These are phyloP conservation scores for Debaryomyces fabryi DNA, from an alignment of 1,139 yeast genomes.

Conservation along the genomic window DNA sequence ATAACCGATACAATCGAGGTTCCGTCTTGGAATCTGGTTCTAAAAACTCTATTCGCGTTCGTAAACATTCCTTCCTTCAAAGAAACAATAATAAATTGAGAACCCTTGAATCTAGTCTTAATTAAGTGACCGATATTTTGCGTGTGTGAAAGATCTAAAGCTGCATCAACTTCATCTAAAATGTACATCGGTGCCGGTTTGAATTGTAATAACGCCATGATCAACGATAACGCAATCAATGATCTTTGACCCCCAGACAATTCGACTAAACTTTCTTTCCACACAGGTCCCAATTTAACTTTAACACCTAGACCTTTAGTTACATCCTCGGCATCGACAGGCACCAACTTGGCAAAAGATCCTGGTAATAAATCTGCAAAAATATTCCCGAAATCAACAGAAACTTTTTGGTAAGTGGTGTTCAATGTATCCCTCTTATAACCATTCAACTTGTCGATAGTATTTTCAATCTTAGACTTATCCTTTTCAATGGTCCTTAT, in stretches of 20 bases:
- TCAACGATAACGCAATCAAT: conserved; percentile 84
- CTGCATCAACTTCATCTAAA: conserved; percentile 97
- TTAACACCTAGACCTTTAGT: conserved; percentile 91
- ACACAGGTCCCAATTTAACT: conserved; percentile 86
- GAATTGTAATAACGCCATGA: conserved; percentile 87
- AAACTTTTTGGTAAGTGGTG: conserved; percentile 84
- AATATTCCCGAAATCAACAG: conserved; percentile 87
- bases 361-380: conserved; percentile 89
- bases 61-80: conserved; percentile 98
- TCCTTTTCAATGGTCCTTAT: conserved; percentile 88
- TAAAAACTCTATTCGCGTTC: conserved; percentile 91
- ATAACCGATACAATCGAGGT: conserved; percentile 84
- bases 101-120: conserved; percentile 90
- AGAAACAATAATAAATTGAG: conserved; percentile 95
- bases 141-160: conserved; percentile 93
- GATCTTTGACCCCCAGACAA: conserved; percentile 98
- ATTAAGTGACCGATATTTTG: conserved; percentile 96
- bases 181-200: conserved; percentile 99
- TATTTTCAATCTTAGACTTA: conserved; percentile 85
- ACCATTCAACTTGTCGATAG: conserved; percentile 82
- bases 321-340: conserved; percentile 76
- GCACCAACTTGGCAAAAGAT: conserved; percentile 86
- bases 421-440: conserved; percentile 83
- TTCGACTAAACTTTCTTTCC: conserved; percentile 96
- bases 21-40: conserved; percentile 95